Base-by-base conservation (phyloP, 176 grass and related monocot species). In the Poa annua region DNA sequence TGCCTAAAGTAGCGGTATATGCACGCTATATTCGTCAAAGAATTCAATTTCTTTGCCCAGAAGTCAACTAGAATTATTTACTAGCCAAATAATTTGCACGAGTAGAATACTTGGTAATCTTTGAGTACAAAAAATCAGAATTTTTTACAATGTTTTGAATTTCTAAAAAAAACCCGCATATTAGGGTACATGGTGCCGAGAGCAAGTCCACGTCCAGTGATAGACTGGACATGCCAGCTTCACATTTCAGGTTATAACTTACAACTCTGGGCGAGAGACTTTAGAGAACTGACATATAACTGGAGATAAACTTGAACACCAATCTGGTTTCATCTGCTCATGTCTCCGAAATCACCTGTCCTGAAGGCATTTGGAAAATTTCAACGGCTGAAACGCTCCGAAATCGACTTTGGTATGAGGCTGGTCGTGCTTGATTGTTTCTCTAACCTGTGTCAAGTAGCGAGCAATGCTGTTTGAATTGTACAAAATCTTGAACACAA, bases 341-440 rank as follows among this genome's bases (percentile, higher is more conserved):
- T 38, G 75, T 41, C 16, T 12, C 55, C 20, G 78, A 78, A 44
- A 52, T 12, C 20, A 21, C 49, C 26, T 10, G 48, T 66, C n/a
- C 11, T 24, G 49, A 61, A 74, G 48, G 36, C 0, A 1, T 74
- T 12, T 36, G 12, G 11, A 71, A 62, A 47, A 72, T 17, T 36
- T 86, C 89, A 98, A 64, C 88, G 88, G 77, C 85, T 84, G 80
- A 98, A 98, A 49, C 92, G 84, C 50, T 88, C 85, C 3, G 82
- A 91, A 81, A 98, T 89, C 2, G 90, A 92, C 85, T 94, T 98
- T 4, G 88, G 90, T 80, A 97, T 82, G 39, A 97, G 80, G 71
- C 95, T 94, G 25, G 84, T 88, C 57, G 95, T 81, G 81, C 78
- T 86, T 62, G 90, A 93, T 83, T 94, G 89, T 86, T 98, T 98